Percentiles rank a stretch among this genome's conserved stretches.
These are phyloP conservation scores for Aspergillus leporis DNA, from an alignment of 495 filamentous ascomycete genomes.

Conservation along the genomic window DNA sequence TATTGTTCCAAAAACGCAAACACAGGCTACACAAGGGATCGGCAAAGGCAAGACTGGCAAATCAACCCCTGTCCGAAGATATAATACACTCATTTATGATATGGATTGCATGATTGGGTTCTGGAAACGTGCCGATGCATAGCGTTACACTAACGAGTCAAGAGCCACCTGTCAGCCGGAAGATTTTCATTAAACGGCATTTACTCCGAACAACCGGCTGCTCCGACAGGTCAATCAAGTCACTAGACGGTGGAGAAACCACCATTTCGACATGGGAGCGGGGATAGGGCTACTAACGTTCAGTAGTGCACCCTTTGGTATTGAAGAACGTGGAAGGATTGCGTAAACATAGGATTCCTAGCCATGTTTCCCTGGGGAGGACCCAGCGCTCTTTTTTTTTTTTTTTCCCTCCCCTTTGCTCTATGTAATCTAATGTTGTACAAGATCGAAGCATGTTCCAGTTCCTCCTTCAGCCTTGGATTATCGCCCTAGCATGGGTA, in stretches of 20 bases:
- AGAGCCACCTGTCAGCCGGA: not conserved
- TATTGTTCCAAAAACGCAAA: constrained; percentile 1
- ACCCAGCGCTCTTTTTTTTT: not conserved
- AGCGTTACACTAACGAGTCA: not conserved
- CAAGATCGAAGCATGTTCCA: constrained; percentile 11
- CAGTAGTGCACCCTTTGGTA: constrained; percentile 2
- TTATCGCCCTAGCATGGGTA: constrained; percentile 4
- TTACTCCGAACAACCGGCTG: not conserved
- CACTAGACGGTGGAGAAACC: not conserved
- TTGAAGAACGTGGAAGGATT: not conserved
- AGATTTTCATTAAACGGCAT: not conserved
- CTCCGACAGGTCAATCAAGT: not conserved
- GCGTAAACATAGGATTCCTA: not conserved
- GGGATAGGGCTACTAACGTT: not conserved
- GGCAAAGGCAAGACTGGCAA: not conserved
- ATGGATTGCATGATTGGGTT: constrained; percentile 1
- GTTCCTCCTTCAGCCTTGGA: not conserved
- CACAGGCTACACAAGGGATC: constrained; percentile 12
- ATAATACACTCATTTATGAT: not conserved
- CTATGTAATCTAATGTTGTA: not conserved
- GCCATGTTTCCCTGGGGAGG: not conserved
- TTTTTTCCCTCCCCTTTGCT: not conserved
- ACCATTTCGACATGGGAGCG: not conserved
- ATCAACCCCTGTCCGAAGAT: not conserved
- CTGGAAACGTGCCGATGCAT: not conserved